phyloP scores from a whole-genome alignment of 768 basidiomycete species.

The Cystoderma amianthinum region DNA sequence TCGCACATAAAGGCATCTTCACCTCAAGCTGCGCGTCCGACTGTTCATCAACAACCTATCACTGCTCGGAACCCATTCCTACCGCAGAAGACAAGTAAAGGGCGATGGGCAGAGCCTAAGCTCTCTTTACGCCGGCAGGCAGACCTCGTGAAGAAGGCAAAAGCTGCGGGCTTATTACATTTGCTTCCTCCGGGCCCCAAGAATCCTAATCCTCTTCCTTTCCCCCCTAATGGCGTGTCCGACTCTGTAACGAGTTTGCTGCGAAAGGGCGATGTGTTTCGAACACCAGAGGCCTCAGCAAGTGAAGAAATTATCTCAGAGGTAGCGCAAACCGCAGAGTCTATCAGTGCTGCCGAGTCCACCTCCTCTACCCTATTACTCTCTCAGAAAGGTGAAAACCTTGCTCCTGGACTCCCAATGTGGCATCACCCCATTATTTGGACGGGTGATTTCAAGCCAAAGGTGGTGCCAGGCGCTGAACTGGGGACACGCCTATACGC shows the following conservation, averaged over 20 bases:
- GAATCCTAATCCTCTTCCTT: constrained; percentile 9
- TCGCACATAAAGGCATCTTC: too few species aligned
- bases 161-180: constrained; percentile 40
- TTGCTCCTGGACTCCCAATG: constrained; percentile 6
- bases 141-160: constrained; percentile 70
- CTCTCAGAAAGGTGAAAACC: constrained; percentile 5
- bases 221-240: neutral
- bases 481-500: constrained; percentile 64
- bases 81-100: constrained; percentile 51
- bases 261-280: too few species aligned
- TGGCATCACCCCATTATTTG: constrained; percentile 30
- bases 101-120: constrained; percentile 61
- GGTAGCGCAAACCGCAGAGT: neutral
- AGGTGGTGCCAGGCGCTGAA: constrained; percentile 40
- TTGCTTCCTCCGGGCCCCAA: constrained; percentile 70
- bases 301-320: neutral
- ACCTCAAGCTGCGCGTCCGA: too few species aligned
- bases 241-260: neutral
- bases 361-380: constrained; percentile 3
- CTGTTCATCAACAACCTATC: too few species aligned
- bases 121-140: constrained; percentile 76
- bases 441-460: constrained; percentile 37
- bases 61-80: constrained; percentile 65
- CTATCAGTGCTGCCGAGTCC: neutral
- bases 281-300: neutral